These are phyloP conservation scores for Tricharina praecox DNA, from an alignment of 495 filamentous ascomycete genomes.

Conservation along the genomic window DNA sequence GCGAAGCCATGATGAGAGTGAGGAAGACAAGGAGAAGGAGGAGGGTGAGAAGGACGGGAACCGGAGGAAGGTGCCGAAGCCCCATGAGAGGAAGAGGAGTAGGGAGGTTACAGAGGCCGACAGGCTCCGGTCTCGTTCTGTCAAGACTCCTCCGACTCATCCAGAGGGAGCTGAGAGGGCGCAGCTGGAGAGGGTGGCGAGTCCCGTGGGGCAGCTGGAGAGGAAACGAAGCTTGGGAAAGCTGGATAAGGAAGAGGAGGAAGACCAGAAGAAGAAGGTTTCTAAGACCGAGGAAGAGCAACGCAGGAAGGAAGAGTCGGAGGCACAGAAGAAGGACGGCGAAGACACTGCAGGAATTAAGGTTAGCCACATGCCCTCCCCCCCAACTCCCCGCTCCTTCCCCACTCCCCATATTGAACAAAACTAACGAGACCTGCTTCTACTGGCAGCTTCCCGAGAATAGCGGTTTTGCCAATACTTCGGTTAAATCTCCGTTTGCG, in stretches of 20 bases:
- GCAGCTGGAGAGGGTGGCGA: conserved; percentile 13
- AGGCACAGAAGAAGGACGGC: background rate
- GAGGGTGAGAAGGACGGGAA: conserved; percentile 9
- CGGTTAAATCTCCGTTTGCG: conserved; percentile 24
- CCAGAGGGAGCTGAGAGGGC: conserved; percentile 23
- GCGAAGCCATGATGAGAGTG: conserved; percentile 23
- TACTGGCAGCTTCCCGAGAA: conserved; percentile 14
- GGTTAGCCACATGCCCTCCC: background rate
- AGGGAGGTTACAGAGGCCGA: conserved; percentile 26
- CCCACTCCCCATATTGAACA: background rate
- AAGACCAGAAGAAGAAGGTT: conserved; percentile 23
- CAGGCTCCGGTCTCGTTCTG: conserved; percentile 21
- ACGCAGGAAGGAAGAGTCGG: conserved; percentile 6
- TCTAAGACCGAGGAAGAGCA: conserved; percentile 22
- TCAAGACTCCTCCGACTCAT: conserved; percentile 25
- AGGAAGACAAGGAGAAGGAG: conserved; percentile 17
- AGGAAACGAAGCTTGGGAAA: conserved; percentile 19
- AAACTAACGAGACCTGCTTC: background rate
- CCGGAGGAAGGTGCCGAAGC: conserved; percentile 11
- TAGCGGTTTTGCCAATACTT: conserved; percentile 25
- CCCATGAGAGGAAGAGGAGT: conserved; percentile 25
- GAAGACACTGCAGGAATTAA: background rate
- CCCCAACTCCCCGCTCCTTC: no score
- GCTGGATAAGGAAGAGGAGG: conserved; percentile 19
- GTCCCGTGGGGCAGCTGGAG: conserved; percentile 17